These are phyloP conservation scores for Amaranthus palmeri DNA, from an alignment of 148 eudicot species.

Conservation along the genomic window DNA sequence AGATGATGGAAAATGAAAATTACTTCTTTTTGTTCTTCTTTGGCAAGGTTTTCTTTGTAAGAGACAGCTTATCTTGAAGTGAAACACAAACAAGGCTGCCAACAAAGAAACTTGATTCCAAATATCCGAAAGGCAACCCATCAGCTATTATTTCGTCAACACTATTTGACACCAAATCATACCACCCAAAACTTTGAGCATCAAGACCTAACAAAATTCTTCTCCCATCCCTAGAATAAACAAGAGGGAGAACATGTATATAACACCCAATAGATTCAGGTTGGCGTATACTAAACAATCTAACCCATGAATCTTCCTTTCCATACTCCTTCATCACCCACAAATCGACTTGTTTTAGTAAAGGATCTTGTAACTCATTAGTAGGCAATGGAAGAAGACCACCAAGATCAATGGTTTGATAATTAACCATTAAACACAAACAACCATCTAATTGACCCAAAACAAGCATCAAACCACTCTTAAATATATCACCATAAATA, in stretches of 20 bases:
- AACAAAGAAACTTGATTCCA: not conserved
- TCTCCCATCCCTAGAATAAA: constrained; percentile 9
- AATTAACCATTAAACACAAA: constrained; percentile 3
- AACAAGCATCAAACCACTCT: not conserved
- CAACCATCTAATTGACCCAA: constrained; percentile 4
- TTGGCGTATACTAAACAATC: not conserved
- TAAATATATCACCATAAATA: not conserved
- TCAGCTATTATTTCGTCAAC: not conserved
- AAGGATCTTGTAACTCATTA: not conserved
- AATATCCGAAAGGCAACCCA: constrained; percentile 5
- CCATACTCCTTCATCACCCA: constrained; percentile 22
- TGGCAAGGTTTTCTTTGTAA: not conserved
- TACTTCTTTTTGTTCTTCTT: not conserved
- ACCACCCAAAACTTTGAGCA: constrained; percentile 12
- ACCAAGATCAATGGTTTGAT: not conserved
- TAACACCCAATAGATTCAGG: not conserved
- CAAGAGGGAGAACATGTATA: not conserved
- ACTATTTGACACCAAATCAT: constrained; percentile 10
- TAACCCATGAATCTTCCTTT: constrained; percentile 14
- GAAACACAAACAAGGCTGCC: constrained; percentile 28
- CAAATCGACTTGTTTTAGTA: constrained; percentile 6
- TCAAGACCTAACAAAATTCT: constrained; percentile 5
- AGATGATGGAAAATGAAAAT: not conserved
- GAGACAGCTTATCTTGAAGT: not conserved
- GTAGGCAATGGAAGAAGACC: not conserved